Base-by-base conservation (phyloP, 257 asterid species). In the Rauvolfia tetraphylla region DNA sequence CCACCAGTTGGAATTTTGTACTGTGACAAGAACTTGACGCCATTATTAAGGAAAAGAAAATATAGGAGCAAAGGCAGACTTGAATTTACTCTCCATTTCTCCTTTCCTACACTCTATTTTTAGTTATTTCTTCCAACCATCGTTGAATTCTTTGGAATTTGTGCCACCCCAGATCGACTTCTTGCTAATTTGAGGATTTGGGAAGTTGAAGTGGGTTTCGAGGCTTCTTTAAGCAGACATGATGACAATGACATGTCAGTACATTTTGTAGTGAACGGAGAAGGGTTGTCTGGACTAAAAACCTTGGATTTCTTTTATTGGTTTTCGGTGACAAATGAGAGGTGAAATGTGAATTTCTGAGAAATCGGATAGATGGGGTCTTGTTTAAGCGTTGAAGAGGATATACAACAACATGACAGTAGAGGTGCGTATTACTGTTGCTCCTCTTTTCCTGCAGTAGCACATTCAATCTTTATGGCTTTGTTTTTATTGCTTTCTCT, bases 311-410 rank as follows among this genome's bases (percentile, higher is more conserved):
- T 51, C 23, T 48, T 49, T 11, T 57, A 3, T 79, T 72, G 31
- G 48, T 46, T 75, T 84, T 34, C 23, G 71, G 70, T 65, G 41
- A 39, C 44, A 33, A 78, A 76, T 74, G 80, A 62, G 41, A 46
- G 65, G 81, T 84, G 79, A 78, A 83, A 81, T 87, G 88, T 84
- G 84, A 87, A 83, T 87, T 84, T 83, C 76, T 77, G 61, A 80
- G 87, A 71, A 58, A 63, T 74, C 77, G 71, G 46, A 69, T 57
- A 75, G 79, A 93, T 93, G 98, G 98, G 98, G 53, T 83, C 95
- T 76, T 93, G 98, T 80, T 56, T 91, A 7, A 93, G 98, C 71
- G 82, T 85, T 77, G 96, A 91, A 74, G 93, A 89, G 77, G 91
- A 79, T 73, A 70, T 78, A 36, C 82, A 72, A 62, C 81, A 48